Percentiles rank a stretch among this genome's conserved stretches.
These are phyloP conservation scores for Pyracantha coccinea DNA, from an alignment of 331 rosid genomes.

Conservation along the genomic window DNA sequence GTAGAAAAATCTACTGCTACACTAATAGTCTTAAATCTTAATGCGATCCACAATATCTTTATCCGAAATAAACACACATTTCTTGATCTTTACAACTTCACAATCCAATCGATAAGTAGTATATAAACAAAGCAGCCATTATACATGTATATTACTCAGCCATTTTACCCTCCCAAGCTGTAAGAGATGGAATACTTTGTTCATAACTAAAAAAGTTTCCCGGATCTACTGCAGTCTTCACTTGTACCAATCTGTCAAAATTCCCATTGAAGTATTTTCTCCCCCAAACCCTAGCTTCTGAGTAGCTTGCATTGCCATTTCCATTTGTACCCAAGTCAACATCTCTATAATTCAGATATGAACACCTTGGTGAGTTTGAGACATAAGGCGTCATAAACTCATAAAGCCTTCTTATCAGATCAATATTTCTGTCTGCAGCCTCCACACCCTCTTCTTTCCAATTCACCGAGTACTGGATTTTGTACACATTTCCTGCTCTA, in stretches of 20 bases:
- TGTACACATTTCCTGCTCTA: conserved; percentile 53
- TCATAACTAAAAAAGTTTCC: conserved; percentile 52
- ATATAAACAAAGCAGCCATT: neutral
- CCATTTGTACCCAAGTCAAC: conserved; percentile 56
- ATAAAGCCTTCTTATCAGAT: conserved; percentile 31
- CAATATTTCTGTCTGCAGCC: conserved; percentile 25
- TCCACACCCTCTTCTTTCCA: conserved; percentile 42
- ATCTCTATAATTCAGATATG: conserved; percentile 59
- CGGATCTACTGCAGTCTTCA: conserved; percentile 50
- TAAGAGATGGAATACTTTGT: conserved; percentile 54
- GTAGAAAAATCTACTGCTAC: too few species aligned
- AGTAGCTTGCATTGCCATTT: conserved; percentile 31
- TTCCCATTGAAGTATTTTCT: conserved; percentile 48
- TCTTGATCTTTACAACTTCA: too few species aligned
- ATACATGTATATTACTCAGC: conserved; percentile 5
- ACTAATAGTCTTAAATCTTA: too few species aligned
- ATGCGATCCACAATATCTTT: too few species aligned
- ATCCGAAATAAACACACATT: too few species aligned
- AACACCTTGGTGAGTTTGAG: conserved; percentile 46
- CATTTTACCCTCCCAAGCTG: conserved; percentile 11
- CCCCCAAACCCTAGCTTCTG: conserved; percentile 54
- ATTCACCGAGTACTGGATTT: conserved; percentile 46
- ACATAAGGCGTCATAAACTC: conserved; percentile 54
- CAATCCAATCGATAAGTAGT: too few species aligned
- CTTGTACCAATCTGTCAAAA: conserved; percentile 43